Base-by-base conservation (phyloP, 345 rosid genomes). In the Microthlaspi erraticum region DNA sequence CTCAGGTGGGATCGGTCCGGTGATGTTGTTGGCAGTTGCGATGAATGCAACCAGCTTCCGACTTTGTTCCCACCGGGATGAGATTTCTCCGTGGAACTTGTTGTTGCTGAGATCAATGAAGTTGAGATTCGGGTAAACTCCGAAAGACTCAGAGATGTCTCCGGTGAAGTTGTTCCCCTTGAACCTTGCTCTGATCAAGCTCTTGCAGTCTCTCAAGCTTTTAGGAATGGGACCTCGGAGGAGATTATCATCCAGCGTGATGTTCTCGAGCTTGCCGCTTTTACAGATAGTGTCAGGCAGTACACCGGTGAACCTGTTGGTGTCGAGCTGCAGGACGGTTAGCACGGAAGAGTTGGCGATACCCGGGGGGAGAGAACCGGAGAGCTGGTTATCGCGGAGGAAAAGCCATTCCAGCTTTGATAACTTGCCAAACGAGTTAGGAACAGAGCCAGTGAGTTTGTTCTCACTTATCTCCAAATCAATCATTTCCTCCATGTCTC, bases 271-370 rank as follows among this genome's bases (percentile, higher is more conserved):
- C 57, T 76, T 78, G 12, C 79, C 78, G 8, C 83, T 68, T 52
- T 34, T 68, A 17, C 85, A 79, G 60, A 81, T 75, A 26, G 80
- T 62, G 10, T 74, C 68, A 51, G 87, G 85, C 57, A 84, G 72
- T 51, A 51, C 48, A 19, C 85, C 83, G 7, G 58, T 68, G 52
- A 79, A 77, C 37, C 41, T 43, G 80, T 81, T 81, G 68, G 74
- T 11, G 68, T 65, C 53, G 44, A 84, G 74, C 50, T 77, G 80
- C 61, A 84, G 63, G 29, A 74, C 79, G 4, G 52, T 23, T 9
- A 81, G 58, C 42, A 29, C 46, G 13, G 79, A 68, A 60, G 77
- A 74, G 51, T 79, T 75, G 10, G 77, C 81, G 18, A 77, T 18
- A 43, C 81, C 80, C 8, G 56, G 73, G 29, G 83, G 83, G 52